phyloP scores from a whole-genome alignment of 192 early-diverging fungal genomes.

The Podila verticillata region DNA sequence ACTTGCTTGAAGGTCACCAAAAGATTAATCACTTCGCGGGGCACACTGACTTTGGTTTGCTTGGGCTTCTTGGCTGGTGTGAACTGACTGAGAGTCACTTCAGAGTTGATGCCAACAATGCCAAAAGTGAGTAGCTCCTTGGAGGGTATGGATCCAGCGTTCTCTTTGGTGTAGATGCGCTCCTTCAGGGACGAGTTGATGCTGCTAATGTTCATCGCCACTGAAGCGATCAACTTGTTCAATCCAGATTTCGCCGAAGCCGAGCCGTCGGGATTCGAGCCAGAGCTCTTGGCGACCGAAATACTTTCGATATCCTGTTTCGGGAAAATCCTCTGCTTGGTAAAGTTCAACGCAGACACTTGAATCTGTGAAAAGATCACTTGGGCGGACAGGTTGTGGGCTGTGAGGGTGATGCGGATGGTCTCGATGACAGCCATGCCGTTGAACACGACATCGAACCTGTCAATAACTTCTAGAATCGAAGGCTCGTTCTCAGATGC shows the following conservation, averaged over 20 bases:
- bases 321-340: constrained; percentile 25
- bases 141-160: not conserved
- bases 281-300: constrained; percentile 43
- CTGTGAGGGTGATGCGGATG: constrained; percentile 54
- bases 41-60: constrained; percentile 36
- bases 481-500: constrained; percentile 17
- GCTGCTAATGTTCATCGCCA: constrained; percentile 52
- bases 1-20: constrained; percentile 59
- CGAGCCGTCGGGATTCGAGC: constrained; percentile 42
- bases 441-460: constrained; percentile 59
- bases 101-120: constrained; percentile 54
- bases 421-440: constrained; percentile 54
- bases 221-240: constrained; percentile 52
- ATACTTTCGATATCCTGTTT: constrained; percentile 45
- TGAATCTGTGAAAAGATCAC: constrained; percentile 54
- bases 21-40: constrained; percentile 56
- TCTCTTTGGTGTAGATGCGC: constrained; percentile 46
- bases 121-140: constrained; percentile 55
- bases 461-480: constrained; percentile 24
- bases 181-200: constrained; percentile 48
- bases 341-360: constrained; percentile 58
- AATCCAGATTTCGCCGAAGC: constrained; percentile 18
- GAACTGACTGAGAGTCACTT: constrained; percentile 54
- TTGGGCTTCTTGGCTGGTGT: constrained; percentile 37
- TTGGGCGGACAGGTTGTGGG: constrained; percentile 55